phyloP scores from a whole-genome alignment of 805 yeast genomes.

The Lachancea sp. region DNA sequence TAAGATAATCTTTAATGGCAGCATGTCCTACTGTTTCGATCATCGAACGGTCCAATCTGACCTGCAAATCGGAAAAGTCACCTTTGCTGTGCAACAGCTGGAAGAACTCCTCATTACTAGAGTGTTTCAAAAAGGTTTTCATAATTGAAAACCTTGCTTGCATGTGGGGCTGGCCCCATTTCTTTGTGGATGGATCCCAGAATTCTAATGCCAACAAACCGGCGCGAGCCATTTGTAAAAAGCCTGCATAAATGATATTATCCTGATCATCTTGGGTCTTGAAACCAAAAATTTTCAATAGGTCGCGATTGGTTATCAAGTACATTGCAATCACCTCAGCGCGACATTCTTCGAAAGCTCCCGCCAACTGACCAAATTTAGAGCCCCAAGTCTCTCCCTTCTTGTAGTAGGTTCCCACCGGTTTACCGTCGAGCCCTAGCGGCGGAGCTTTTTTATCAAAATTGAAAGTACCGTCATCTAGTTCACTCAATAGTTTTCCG shows the following conservation, averaged over 20 bases:
- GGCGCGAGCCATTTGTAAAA: constrained; percentile 80
- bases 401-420: constrained; percentile 63
- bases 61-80: constrained; percentile 51
- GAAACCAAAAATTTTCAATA: constrained; percentile 70
- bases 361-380: constrained; percentile 72
- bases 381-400: constrained; percentile 90
- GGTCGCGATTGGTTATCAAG: constrained; percentile 59
- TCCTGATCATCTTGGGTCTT: constrained; percentile 50
- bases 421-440: constrained; percentile 50
- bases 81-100: constrained; percentile 43
- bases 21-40: constrained; percentile 65
- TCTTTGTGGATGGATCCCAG: constrained; percentile 75
- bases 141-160: constrained; percentile 85
- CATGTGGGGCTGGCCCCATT: constrained; percentile 96
- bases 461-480: constrained; percentile 58
- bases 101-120: constrained; percentile 54
- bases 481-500: constrained; percentile 67
- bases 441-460: constrained; percentile 64
- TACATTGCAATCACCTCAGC: constrained; percentile 88
- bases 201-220: constrained; percentile 77
- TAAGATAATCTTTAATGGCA: constrained; percentile 65
- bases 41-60: constrained; percentile 53
- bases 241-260: constrained; percentile 59
- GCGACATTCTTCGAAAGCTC: constrained; percentile 87
- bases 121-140: constrained; percentile 55